Evolutionary conservation across 129 eudicot genomes (phyloP), one percentile per base, ranked within the genome.

Genomic region (Ambrosia artemisiifolia): DNA sequence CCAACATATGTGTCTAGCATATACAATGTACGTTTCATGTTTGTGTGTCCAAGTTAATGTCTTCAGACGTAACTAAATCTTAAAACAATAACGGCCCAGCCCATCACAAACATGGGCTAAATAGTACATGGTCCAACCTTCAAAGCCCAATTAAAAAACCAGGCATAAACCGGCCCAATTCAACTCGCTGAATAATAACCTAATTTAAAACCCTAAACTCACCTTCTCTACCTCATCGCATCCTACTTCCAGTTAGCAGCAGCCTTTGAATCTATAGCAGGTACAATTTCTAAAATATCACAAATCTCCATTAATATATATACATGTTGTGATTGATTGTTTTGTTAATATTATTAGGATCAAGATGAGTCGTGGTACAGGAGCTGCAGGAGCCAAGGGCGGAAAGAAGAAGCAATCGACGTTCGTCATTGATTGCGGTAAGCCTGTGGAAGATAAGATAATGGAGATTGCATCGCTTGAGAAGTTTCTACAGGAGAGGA

Each of bases 361-460:
- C 67, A 76, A 76, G 46, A 83, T 83, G 88, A 83, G 88, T 80
- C 79, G 82, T 17, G 81, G 70, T 59, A 76, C 79, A 36, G 80
- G 74, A 48, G 87, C 36, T 35, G 82, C 60, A 2, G 85, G 75
- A 11, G 82, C 76, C 0, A 75, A 70, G 74, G 83, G 80, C 9
- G 85, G 83, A 63, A 84, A 84, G 88, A 84, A 84, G 78, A 80
- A 80, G 72, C 46, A 63, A 33, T 60, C 77, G 50, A 84, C 78
- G 19, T 84, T 67, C 71, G 81, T 75, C 43, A 84, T 84, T 4
- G 85, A 84, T 68, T 84, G 88, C 14, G 88, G 88, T 3, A 84
- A 84, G 80, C 88, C 88, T 34, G 88, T 84, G 44, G 85, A 84
- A 53, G 88, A 84, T 14, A 84, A 84, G 83, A 84, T 84, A 51